These are phyloP conservation scores for Nissolia schottii DNA, from an alignment of 306 rosid species.

Conservation along the genomic window DNA sequence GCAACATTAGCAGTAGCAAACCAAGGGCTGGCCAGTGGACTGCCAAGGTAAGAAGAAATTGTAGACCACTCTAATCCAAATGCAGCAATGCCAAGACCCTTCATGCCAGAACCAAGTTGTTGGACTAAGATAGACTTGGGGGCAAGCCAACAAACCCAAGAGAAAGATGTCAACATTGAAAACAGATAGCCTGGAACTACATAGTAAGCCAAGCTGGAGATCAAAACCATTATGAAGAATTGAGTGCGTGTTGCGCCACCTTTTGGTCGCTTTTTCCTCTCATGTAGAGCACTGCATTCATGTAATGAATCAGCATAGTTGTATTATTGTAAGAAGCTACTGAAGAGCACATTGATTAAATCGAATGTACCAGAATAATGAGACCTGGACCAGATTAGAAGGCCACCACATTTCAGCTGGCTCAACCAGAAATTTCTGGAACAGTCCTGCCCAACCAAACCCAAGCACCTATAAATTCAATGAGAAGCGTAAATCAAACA, in stretches of 20 bases:
- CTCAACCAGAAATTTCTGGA: constrained; percentile 63
- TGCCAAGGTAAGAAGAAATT: constrained; percentile 64
- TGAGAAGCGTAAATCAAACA: neutral
- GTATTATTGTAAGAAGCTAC: neutral
- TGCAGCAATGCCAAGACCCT: constrained; percentile 73
- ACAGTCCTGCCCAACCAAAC: constrained; percentile 85
- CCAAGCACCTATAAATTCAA: constrained; percentile 35
- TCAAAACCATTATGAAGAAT: constrained; percentile 55
- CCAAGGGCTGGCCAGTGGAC: constrained; percentile 85
- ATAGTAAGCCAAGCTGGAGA: constrained; percentile 51
- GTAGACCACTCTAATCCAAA: constrained; percentile 78
- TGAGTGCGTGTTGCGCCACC: constrained; percentile 51
- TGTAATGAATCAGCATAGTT: neutral
- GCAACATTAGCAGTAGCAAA: constrained; percentile 66
- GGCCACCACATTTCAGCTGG: constrained; percentile 93
- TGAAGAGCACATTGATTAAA: neutral
- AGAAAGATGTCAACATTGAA: constrained; percentile 48
- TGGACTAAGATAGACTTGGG: constrained; percentile 57
- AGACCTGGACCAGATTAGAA: constrained; percentile 68
- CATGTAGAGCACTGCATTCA: constrained; percentile 69
- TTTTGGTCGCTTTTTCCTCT: constrained; percentile 52
- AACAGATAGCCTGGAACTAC: constrained; percentile 67
- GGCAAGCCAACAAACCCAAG: constrained; percentile 73
- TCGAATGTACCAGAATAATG: constrained; percentile 55
- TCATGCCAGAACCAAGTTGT: constrained; percentile 73